Base-by-base conservation (phyloP, 768 basidiomycete genomes). In the Glaciozyma antarctica region DNA sequence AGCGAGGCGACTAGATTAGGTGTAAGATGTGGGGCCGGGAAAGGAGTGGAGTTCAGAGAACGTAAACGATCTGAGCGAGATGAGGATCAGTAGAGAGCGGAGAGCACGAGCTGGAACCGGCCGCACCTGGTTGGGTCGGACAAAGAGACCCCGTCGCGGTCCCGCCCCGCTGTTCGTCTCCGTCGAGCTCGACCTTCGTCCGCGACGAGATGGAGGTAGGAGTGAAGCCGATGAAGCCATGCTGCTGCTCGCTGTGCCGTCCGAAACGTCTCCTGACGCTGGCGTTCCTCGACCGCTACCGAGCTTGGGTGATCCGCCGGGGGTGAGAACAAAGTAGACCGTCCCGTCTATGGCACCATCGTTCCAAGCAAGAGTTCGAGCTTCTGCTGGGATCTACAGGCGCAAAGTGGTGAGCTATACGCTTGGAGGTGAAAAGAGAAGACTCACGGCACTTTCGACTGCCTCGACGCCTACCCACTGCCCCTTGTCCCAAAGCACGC, bases 391-490 rank as follows among this genome's bases (percentile, higher is more conserved):
- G 5, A 70, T 48, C 47, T 21, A 16, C 47, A 21, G 16, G 47
- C 47, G 47, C 13, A 48, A 16, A 24, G 21, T 21, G 47, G 47
- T 24, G 47, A 48, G 47, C 21, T 9, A 21, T 24, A 80, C 76
- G 60, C 79, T 77, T 30, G 83, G 81, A 16, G 77, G 79, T 2
- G 78, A 77, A 80, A 82, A 82, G n/a, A 77, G 77, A 15, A 82
- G 83, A 49, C 79, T 81, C 62, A 90, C 78, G 1, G 89, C 88
- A 16, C 91, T 88, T 75, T 93, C 90, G 21, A 93, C 88, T 17
- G 90, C 90, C 75, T 93, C 90, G 21, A 93, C 88, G 19, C 90
- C 90, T 10, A 92, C 88, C 90, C 90, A 93, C 0, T 88, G 84
- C 1, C 90, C 90, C 7, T 74, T 70, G 75, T 90, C 88, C 45